Percentiles rank a stretch among this genome's conserved stretches.
phyloP scores from a whole-genome alignment of 768 basidiomycete species.

The Rubroboletus satanas region DNA sequence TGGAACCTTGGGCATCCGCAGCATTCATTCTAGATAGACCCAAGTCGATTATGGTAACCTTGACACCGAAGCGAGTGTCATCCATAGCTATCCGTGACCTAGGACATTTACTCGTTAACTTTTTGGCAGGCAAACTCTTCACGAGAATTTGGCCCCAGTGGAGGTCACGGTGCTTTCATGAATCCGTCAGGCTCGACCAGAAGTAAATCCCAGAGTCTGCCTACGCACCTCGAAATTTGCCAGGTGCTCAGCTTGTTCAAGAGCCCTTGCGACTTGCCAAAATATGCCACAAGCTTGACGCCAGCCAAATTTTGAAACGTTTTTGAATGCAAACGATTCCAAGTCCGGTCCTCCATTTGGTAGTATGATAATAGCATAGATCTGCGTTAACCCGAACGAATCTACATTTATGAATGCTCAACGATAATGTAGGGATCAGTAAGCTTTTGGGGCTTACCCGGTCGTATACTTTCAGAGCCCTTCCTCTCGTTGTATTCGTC shows the following conservation, averaged over 20 bases:
- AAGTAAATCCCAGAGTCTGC: neutral
- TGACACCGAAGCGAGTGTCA: conserved; percentile 58
- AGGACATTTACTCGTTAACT: conserved; percentile 30
- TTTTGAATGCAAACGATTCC: conserved; percentile 73
- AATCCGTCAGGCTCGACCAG: neutral
- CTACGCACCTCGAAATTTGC: conserved; percentile 80
- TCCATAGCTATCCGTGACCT: conserved; percentile 56
- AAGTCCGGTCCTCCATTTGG: conserved; percentile 89
- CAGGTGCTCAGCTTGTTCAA: conserved; percentile 75
- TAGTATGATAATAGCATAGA: conserved; percentile 87
- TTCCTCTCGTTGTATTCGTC: conserved; percentile 75
- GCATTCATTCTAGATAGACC: conserved; percentile 85
- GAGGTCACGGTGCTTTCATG: conserved; percentile 88
- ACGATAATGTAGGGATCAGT: neutral
- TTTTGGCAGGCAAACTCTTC: conserved; percentile 44
- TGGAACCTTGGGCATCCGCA: conserved; percentile 42
- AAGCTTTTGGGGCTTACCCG: conserved; percentile 50
- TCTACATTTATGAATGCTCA: conserved; percentile 41
- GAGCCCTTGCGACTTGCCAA: conserved; percentile 80
- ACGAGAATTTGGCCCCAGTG: conserved; percentile 97
- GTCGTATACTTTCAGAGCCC: conserved; percentile 80
- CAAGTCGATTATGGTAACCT: conserved; percentile 88
- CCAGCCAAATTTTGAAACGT: conserved; percentile 65
- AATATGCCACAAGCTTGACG: conserved; percentile 83
- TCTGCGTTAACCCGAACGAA: conserved; percentile 68